Evolutionary conservation across 2,329 filamentous ascomycete species (phyloP).

Genomic region (Aureobasidium melanogenum): DNA sequence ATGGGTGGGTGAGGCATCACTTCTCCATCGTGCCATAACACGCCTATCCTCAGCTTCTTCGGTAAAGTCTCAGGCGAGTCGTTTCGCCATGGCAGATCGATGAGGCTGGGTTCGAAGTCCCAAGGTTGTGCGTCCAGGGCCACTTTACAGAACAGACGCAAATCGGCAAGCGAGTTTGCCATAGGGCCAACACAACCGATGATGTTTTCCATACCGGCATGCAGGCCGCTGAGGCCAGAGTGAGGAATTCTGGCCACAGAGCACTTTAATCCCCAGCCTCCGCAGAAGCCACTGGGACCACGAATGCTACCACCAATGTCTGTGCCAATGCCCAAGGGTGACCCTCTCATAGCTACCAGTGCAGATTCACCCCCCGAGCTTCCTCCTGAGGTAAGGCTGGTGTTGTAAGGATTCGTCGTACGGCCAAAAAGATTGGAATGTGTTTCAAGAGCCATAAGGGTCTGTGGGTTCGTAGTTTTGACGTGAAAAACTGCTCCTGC

Average conservation of each 20-base stretch:
- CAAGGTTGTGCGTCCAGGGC: slow-evolving; percentile 47
- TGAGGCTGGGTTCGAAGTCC: slow-evolving; percentile 46
- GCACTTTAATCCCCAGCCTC: slow-evolving; percentile 73
- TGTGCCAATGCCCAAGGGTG: slow-evolving; percentile 42
- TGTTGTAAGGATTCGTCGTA: slow-evolving; percentile 44
- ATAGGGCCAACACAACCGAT: slow-evolving; percentile 46
- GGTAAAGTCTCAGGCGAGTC: slow-evolving; percentile 21
- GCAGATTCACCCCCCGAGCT: slow-evolving; percentile 47
- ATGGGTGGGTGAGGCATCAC: slow-evolving; percentile 60
- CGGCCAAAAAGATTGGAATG: slow-evolving; percentile 39
- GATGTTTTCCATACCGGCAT: slow-evolving; percentile 14
- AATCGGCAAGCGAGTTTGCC: slow-evolving; percentile 42
- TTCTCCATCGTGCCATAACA: slow-evolving; percentile 57
- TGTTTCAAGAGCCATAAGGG: slow-evolving; percentile 41
- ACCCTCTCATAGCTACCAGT: slow-evolving; percentile 40
- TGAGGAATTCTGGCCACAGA: slow-evolving; percentile 22
- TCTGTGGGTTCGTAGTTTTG: slow-evolving; percentile 43
- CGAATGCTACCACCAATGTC: slow-evolving; percentile 62
- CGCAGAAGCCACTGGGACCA: slow-evolving; percentile 67
- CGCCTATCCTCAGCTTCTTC: slow-evolving; percentile 45
- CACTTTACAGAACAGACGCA: slow-evolving; percentile 45
- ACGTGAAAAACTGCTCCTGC: slow-evolving; percentile 43
- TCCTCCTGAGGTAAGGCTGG: slow-evolving; percentile 39
- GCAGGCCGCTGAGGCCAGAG: background rate
- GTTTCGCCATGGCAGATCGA: slow-evolving; percentile 48